Percentiles rank a stretch among this genome's conserved stretches.
phyloP scores from a whole-genome alignment of 2,329 filamentous ascomycete species.

The Aspergillus thermomutatus region DNA sequence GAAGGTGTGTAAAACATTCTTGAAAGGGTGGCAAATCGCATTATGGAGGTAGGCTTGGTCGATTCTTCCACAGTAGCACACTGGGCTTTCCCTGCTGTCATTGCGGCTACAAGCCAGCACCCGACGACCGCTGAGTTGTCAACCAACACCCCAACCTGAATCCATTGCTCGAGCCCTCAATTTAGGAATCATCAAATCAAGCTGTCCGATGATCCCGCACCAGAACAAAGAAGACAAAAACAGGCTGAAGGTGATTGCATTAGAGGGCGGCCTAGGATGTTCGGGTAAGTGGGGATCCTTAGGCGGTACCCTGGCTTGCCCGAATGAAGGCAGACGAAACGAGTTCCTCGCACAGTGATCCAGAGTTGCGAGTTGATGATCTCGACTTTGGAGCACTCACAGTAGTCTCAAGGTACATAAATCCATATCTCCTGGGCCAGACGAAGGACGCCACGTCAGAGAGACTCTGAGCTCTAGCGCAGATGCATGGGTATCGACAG shows the following conservation, averaged over 20 bases:
- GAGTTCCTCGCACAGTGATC: conserved; percentile 1
- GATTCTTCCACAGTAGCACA: conserved; percentile 16
- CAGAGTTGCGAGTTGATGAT: conserved; percentile 16
- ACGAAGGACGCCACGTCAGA: conserved; percentile 40
- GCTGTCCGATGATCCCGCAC: conserved; percentile 21
- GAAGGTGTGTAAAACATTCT: conserved; percentile 16
- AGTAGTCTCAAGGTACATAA: conserved; percentile 23
- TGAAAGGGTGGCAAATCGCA: conserved; percentile 28
- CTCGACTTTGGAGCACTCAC: conserved; percentile 22
- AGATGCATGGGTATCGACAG: conserved; percentile 35
- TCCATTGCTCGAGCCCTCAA: conserved; percentile 17
- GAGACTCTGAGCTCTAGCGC: conserved; percentile 36
- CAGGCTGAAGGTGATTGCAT: conserved; percentile 7
- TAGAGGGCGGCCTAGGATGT: conserved; percentile 9
- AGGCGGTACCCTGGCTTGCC: conserved; percentile 10
- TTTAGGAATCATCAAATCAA: conserved; percentile 16
- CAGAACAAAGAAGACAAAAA: conserved; percentile 13
- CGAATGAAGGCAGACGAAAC: conserved; percentile 7
- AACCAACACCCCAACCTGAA: conserved; percentile 26
- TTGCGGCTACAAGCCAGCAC: conserved; percentile 20
- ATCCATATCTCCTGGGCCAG: conserved; percentile 26
- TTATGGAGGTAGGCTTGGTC: conserved; percentile 21
- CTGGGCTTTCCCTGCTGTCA: conserved; percentile 10
- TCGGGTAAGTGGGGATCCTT: conserved; percentile 16
- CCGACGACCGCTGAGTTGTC: conserved; percentile 28